Evolutionary conservation across 192 early-diverging fungal species (phyloP).

Genomic region (Allomyces arbusculus): DNA sequence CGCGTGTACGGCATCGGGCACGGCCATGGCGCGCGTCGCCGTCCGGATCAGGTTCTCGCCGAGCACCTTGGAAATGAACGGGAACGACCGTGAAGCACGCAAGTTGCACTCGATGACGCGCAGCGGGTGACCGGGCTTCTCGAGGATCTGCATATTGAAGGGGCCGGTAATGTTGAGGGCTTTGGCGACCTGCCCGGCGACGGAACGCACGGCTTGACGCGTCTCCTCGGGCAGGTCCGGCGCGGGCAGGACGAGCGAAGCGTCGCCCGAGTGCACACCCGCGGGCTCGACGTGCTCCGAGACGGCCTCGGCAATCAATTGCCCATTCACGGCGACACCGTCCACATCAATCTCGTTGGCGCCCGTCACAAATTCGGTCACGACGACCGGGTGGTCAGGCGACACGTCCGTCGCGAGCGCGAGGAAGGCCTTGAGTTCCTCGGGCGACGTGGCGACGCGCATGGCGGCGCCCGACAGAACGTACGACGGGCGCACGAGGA

Average conservation of each 20-base stretch:
- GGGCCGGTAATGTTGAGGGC: conserved; percentile 93
- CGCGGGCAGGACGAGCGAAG: conserved; percentile 72
- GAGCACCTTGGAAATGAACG: conserved; percentile 88
- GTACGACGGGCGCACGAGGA: conserved; percentile 87
- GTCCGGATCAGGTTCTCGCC: conserved; percentile 80
- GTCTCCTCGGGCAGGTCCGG: conserved; percentile 27
- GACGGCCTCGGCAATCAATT: conserved; percentile 67
- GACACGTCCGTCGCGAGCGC: conserved; percentile 68
- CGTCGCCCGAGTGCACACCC: conserved; percentile 95
- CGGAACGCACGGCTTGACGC: conserved; percentile 40
- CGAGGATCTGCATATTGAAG: conserved; percentile 97
- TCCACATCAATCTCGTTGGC: conserved; percentile 93
- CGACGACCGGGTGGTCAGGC: conserved; percentile 86
- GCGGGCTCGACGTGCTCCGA: conserved; percentile 95
- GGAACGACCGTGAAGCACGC: conserved; percentile 92
- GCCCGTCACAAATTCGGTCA: conserved; percentile 87
- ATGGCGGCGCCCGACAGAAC: conserved; percentile 95
- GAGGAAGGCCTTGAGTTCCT: conserved; percentile 49
- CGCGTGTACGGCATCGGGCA: conserved; percentile 28
- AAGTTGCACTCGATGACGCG: conserved; percentile 99
- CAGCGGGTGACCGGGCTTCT: conserved; percentile 29
- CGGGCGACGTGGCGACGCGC: conserved; percentile 75
- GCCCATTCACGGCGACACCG: conserved; percentile 68
- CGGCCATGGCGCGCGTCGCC: conserved; percentile 62
- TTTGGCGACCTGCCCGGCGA: conserved; percentile 68